Conservation (phyloP, 108 stramenopile species). For the Pseudonitzschia delicatissima region DNA sequence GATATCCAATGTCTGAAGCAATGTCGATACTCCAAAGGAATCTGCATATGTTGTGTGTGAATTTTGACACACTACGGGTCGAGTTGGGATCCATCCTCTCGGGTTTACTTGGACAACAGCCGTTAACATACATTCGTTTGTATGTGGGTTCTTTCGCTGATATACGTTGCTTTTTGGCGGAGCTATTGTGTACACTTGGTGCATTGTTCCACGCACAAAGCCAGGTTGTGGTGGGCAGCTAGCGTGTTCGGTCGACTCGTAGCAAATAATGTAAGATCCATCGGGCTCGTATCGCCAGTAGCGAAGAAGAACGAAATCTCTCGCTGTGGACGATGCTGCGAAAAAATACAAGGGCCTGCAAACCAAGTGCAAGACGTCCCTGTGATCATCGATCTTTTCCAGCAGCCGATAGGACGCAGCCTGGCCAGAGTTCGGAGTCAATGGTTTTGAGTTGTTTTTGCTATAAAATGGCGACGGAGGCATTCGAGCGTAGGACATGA, state of each 20-base stretch:
- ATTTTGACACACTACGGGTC: conserved; percentile 36
- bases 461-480: neutral
- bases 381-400: conserved; percentile 86
- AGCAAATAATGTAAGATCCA: conserved; percentile 83
- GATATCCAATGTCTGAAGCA: conserved; percentile 85
- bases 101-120: conserved; percentile 89
- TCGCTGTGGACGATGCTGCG: conserved; percentile 87
- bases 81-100: conserved; percentile 83
- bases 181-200: conserved; percentile 81
- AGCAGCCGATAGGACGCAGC: conserved; percentile 73
- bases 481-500: conserved; percentile 70
- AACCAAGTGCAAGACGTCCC: conserved; percentile 85
- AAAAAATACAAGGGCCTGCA: conserved; percentile 81
- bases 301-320: conserved; percentile 84
- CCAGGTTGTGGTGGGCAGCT: conserved; percentile 65
- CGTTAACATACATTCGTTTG: conserved; percentile 77
- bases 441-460: neutral
- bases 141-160: conserved; percentile 11
- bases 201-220: conserved; percentile 86
- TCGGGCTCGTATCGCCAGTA: conserved; percentile 92
- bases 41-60: conserved; percentile 68
- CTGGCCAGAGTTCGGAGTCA: conserved; percentile 63
- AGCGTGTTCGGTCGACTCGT: conserved; percentile 71
- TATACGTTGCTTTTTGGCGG: conserved; percentile 38
- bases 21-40: conserved; percentile 74